These are phyloP conservation scores for Physaria fendleri DNA, from an alignment of 345 rosid genomes.

Conservation along the genomic window DNA sequence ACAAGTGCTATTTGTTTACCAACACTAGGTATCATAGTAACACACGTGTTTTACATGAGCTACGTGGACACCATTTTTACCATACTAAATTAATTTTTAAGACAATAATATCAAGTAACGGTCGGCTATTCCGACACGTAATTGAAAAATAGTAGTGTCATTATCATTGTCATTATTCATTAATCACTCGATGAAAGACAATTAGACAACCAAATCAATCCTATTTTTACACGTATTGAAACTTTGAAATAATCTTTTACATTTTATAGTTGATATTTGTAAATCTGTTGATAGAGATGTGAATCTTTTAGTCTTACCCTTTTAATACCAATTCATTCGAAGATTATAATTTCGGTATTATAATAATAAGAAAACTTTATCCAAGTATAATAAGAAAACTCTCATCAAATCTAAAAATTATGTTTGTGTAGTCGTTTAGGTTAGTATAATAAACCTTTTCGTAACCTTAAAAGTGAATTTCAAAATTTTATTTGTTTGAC, in stretches of 20 bases:
- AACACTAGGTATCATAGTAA: not conserved
- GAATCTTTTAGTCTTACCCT: not conserved
- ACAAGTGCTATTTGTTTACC: not conserved
- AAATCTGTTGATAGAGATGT: not conserved
- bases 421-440: not conserved
- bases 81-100: not conserved
- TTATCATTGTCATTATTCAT: not conserved
- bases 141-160: not conserved
- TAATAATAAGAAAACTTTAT: not conserved
- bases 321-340: conserved; percentile 4
- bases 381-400: not conserved
- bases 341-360: not conserved
- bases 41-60: conserved; percentile 21
- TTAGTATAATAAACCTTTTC: not conserved
- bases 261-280: not conserved
- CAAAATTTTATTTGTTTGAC: not conserved
- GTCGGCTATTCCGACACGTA: conserved; percentile 16
- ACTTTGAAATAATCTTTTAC: not conserved
- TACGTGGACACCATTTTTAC: conserved; percentile 15
- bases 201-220: conserved; percentile 4
- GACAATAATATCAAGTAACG: not conserved
- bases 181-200: not conserved
- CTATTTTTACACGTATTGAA: conserved; percentile 5
- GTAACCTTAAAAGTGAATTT: not conserved
- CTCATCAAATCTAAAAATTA: too few relatives aligned